Percentiles rank a stretch among this genome's conserved stretches.
Conservation (phyloP, 2,329 filamentous ascomycete species). For the Aspergillus oerlinghausenensis region DNA sequence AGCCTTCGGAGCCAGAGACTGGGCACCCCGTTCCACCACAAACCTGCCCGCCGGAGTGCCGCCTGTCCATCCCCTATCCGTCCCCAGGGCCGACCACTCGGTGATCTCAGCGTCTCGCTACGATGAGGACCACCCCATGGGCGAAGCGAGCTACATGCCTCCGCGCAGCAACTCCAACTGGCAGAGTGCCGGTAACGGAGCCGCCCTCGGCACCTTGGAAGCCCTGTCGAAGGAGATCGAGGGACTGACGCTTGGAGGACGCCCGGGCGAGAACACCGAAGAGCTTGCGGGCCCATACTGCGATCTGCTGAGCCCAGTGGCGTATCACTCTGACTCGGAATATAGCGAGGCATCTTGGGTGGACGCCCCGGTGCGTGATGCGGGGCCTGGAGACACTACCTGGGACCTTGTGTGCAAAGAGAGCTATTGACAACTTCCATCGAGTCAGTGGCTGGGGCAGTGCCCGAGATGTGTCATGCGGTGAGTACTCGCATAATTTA, state of each 20-base stretch:
- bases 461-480: not conserved
- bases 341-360: not conserved
- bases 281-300: conserved; percentile 3
- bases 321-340: conserved; percentile 8
- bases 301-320: not conserved
- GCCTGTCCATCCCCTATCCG: not conserved
- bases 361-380: not conserved
- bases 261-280: not conserved
- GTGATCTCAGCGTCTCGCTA: not conserved
- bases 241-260: not conserved
- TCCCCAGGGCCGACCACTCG: not conserved
- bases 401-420: conserved; percentile 15
- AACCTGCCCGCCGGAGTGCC: not conserved
- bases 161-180: conserved; percentile 2
- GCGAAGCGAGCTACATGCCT: not conserved
- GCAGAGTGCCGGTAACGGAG: not conserved
- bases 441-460: not conserved
- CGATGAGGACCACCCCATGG: not conserved
- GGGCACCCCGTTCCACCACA: not conserved
- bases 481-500: not conserved
- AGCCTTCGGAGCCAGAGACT: not conserved
- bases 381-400: conserved; percentile 6
- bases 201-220: not conserved
- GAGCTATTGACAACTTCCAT: not conserved
- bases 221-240: not conserved